Base-by-base conservation (phyloP, 257 asterid genomes). In the Paraleonurus japonicus region DNA sequence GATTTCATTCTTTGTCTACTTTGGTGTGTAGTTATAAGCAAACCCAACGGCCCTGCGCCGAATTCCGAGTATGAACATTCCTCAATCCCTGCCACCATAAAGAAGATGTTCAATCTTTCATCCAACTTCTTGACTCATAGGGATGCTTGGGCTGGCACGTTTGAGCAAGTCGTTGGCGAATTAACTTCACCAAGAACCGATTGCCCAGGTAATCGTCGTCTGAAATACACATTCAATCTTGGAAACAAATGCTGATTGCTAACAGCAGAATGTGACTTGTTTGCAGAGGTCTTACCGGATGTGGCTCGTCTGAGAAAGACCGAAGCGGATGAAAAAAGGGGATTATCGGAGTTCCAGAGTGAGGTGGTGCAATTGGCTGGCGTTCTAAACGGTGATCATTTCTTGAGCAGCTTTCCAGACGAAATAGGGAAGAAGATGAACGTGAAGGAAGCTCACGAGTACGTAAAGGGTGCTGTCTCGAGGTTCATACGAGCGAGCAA, bases 131-230 rank as follows among this genome's bases (percentile, higher is more conserved):
- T 88, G 48, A 90, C 96, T 7, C 96, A 90, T 51, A 88, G 97
- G 77, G 97, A 90, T 53, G 92, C 96, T 73, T 90, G 97, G 97
- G 96, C 92, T 2, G 94, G 91, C 76, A 88, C 97, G 4, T 90
- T 90, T 47, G 97, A 90, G 73, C 96, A 87, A 26, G 92, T 90
- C 3, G 84, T 85, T 0, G 81, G 82, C 13, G 77, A 81, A 15
- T 67, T 88, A 72, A 71, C 84, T 32, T 80, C 97, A 47, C 96
- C 96, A 28, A 81, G 97, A 77, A 86, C 96, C 1, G 94, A 90
- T 57, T 90, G 97, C 67, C 96, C 92, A 4, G 87, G 97, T 90
- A 78, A 80, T 70, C 4, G 0, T n/a, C n/a, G n/a, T n/a, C n/a
- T n/a, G n/a, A n/a, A n/a, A n/a, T n/a, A n/a, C n/a, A n/a, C n/a